phyloP scores from a whole-genome alignment of 257 asterid species.

The Parsonsia alboflavescens region DNA sequence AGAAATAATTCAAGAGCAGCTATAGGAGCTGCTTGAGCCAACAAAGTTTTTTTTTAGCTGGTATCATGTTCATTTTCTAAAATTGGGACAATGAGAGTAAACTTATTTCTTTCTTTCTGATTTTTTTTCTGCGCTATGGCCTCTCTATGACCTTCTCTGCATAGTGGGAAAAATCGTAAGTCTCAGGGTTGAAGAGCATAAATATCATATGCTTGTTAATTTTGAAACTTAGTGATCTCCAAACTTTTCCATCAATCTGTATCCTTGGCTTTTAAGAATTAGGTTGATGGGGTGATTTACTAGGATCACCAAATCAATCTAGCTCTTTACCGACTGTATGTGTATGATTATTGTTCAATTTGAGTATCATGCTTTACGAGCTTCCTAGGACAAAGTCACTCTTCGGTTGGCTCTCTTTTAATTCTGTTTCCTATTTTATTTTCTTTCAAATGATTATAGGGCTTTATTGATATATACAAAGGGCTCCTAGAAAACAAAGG shows the following conservation, averaged over 20 bases:
- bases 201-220: background rate
- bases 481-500: background rate
- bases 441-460: background rate
- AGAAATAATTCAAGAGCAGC: too few relatives aligned
- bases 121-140: background rate
- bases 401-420: background rate
- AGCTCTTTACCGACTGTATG: background rate
- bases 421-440: background rate
- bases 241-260: background rate
- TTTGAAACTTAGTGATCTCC: background rate
- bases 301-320: background rate
- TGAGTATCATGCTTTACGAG: too few relatives aligned
- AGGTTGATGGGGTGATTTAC: background rate
- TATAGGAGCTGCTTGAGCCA: background rate
- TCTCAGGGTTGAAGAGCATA: background rate
- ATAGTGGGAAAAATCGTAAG: background rate
- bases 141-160: background rate
- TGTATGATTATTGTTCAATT: background rate
- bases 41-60: background rate
- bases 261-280: background rate
- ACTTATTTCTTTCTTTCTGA: background rate
- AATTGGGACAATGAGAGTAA: background rate
- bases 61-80: background rate
- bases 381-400: too few relatives aligned
- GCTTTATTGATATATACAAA: background rate